Base-by-base conservation (phyloP, 768 basidiomycete species). In the Trichaptum fuscoviolaceum region DNA sequence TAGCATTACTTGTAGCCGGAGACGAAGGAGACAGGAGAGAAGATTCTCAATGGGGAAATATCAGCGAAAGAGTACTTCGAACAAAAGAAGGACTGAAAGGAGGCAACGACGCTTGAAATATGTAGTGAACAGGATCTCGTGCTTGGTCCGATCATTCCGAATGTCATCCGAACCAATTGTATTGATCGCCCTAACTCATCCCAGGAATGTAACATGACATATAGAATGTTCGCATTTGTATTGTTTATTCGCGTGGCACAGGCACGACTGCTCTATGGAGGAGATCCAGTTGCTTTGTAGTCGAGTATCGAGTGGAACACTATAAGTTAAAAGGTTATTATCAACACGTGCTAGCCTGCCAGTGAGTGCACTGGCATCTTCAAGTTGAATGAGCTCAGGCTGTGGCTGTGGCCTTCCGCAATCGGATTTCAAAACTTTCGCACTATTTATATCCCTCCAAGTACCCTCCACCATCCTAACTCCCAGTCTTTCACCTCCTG, bases 11-110 rank as follows among this genome's bases (percentile, higher is more conserved):
- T 58, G 23, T 60, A 82, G 74, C 66, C 81, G 20, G 75, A 76
- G 9, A 71, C 83, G 66, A 87, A 86, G 70, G 80, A 85, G 63
- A 81, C 86, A 58, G 86, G 85, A 0, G 75, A 83, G 68, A 75
- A 80, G 63, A 85, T 88, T 26, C 77, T 87, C 30, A 79, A 81
- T 26, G 87, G 87, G 23, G 76, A 81, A 67, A 79, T 34, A 34
- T 34, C 30, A 26, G 30, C 59, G 60, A 36, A 66, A n/a, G 61
- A 66, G 35, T 18, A 66, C 58, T 20, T 59, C 60, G 42, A 52
- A 20, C 42, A 52, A 12, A 52, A 52, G 42, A 52, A 52, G 42
- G 42, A 52, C 6, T 52, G 42, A 52, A 52, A 52, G 42, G 15
- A 7, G 17, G 35, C 35, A n/a, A n/a, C 35, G 35, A 12, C 42